Base-by-base conservation (phyloP, 2,329 filamentous ascomycete genomes). In the Alternaria burnsii region DNA sequence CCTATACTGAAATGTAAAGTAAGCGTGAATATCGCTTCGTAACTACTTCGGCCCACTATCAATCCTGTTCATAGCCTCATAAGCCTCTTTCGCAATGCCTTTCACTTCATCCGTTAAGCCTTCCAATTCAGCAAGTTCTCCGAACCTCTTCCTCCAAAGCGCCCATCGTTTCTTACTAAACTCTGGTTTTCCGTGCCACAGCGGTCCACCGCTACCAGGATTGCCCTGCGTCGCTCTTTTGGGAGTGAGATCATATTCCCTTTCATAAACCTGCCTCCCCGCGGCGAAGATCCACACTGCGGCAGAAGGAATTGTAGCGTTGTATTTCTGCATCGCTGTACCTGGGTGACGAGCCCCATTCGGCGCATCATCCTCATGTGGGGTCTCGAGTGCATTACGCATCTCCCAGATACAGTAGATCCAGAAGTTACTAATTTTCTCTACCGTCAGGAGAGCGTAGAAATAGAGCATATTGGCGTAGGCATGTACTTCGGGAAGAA, bases 391-490 rank as follows among this genome's bases (percentile, higher is more conserved):
- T 38, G 44, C 53, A 14, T 4, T 24, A 9, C 53, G 44, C 53
- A 56, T 42, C 14, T 28, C 12, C 53, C 53, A 55, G 26, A 48
- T 42, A n/a, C 43, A 48, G 16, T 50, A 56, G 32, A 42, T 56
- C 43, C 53, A 56, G 26, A 42, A 56, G 11, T 48, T 42, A 1
- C 18, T 11, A 1, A 50, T 7, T 6, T 50, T 9, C 3, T 36
- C 42, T 12, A 32, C 22, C 22, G 36, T 56, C 22, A 56, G 26
- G 8, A 56, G 53, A 5, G 53, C 53, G 44, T 50, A 56, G 14
- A 56, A 56, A 11, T 56, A 50, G 32, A 50, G 34, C 53, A 56
- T 56, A 14, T 50, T 56, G 36, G 53, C 26, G 12, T 56, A 50
- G 6, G 43, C 53, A 26, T 56, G 44, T 16, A 24, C 44, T 50